These are phyloP conservation scores for Metarhizium rileyi DNA, from an alignment of 2,329 filamentous ascomycete species.

Conservation along the genomic window DNA sequence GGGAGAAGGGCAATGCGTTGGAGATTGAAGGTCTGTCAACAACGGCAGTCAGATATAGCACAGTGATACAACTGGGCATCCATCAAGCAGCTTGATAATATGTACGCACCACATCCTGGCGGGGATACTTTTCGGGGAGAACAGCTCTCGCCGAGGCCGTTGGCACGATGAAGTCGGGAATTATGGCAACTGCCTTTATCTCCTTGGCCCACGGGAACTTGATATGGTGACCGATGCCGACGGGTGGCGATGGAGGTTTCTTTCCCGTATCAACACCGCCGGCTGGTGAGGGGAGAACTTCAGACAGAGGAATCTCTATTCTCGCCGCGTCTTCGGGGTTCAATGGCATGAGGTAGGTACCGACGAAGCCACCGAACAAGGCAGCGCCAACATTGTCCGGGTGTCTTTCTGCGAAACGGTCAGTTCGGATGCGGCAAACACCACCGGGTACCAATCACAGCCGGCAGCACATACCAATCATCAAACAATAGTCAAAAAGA, in stretches of 20 bases:
- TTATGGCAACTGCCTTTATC: conserved; percentile 95
- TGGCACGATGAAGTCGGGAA: conserved; percentile 91
- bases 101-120: conserved; percentile 66
- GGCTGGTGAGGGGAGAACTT: conserved; percentile 82
- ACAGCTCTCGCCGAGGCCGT: conserved; percentile 85
- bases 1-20: conserved; percentile 88
- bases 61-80: not conserved
- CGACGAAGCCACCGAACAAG: conserved; percentile 91
- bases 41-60: not conserved
- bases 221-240: conserved; percentile 91
- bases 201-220: conserved; percentile 89
- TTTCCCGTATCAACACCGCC: conserved; percentile 86
- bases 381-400: conserved; percentile 93
- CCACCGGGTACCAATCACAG: not conserved
- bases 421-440: not conserved
- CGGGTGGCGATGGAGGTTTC: conserved; percentile 76
- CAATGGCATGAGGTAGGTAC: conserved; percentile 90
- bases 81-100: not conserved
- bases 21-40: conserved; percentile 67
- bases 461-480: conserved; percentile 59
- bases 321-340: conserved; percentile 80
- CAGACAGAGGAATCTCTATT: conserved; percentile 86
- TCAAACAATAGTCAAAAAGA: conserved; percentile 90
- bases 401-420: conserved; percentile 55
- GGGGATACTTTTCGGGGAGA: conserved; percentile 68